Percentiles rank a stretch among this genome's conserved stretches.
These are phyloP conservation scores for Ganoderma leucocontextum DNA, from an alignment of 1,284 basidiomycete genomes.

Conservation along the genomic window DNA sequence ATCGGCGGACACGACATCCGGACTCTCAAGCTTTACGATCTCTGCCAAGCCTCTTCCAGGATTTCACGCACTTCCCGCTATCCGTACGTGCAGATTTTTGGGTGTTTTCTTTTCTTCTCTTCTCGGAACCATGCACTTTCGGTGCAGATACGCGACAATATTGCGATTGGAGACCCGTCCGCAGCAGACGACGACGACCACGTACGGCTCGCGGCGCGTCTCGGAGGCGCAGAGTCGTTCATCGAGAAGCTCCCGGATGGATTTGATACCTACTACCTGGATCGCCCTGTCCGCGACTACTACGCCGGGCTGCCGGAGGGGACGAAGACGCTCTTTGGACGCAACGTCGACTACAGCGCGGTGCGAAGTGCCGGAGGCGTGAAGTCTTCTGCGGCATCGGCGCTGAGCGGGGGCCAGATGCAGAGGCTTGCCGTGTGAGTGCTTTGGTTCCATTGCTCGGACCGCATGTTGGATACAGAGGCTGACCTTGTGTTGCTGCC, in stretches of 20 bases:
- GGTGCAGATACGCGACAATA: slow-evolving; percentile 76
- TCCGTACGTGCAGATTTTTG: slow-evolving; percentile 52
- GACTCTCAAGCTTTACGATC: slow-evolving; percentile 63
- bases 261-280: slow-evolving; percentile 75
- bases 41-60: slow-evolving; percentile 78
- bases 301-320: slow-evolving; percentile 71
- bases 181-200: slow-evolving; percentile 58
- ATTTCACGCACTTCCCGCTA: slow-evolving; percentile 78
- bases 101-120: slow-evolving; percentile 10
- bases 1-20: slow-evolving; percentile 70
- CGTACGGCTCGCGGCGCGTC: slow-evolving; percentile 66
- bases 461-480: background rate
- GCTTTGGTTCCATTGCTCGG: background rate
- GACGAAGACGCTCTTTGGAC: slow-evolving; percentile 66
- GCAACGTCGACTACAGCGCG: slow-evolving; percentile 58
- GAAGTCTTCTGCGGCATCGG: slow-evolving; percentile 49
- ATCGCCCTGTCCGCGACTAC: slow-evolving; percentile 71
- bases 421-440: slow-evolving; percentile 78
- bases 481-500: background rate
- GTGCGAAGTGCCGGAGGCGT: slow-evolving; percentile 55
- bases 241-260: slow-evolving; percentile 69
- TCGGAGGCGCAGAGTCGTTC: slow-evolving; percentile 74
- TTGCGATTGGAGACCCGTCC: slow-evolving; percentile 70
- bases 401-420: slow-evolving; percentile 79
- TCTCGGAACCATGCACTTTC: background rate